Conservation (phyloP, 2,329 filamentous ascomycete species). For the Didymella pinodella region DNA sequence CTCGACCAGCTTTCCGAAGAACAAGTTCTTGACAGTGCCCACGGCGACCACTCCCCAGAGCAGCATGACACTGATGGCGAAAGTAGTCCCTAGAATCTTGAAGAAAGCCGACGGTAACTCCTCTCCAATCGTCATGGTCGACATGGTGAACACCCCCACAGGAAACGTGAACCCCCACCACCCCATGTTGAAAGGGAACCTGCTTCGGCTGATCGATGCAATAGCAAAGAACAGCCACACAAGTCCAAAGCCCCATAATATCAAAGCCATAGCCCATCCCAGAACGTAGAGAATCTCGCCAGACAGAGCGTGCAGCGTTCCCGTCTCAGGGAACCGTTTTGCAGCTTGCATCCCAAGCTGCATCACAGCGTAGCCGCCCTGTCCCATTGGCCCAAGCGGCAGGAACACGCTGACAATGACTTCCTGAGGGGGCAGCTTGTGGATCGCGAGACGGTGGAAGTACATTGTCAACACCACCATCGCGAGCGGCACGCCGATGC, state of each 20-base stretch:
- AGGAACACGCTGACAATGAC: slow-evolving; percentile 73
- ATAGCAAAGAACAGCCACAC: slow-evolving; percentile 64
- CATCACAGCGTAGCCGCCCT: slow-evolving; percentile 68
- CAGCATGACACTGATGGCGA: slow-evolving; percentile 59
- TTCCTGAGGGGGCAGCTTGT: slow-evolving; percentile 70
- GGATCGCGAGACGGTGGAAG: slow-evolving; percentile 72
- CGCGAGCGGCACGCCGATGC: slow-evolving; percentile 67
- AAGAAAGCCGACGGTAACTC: slow-evolving; percentile 66
- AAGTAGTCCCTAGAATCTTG: slow-evolving; percentile 61
- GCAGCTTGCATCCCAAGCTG: slow-evolving; percentile 57
- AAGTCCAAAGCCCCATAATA: slow-evolving; percentile 65
- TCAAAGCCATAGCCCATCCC: slow-evolving; percentile 60
- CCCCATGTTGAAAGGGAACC: slow-evolving; percentile 68
- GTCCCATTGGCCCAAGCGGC: slow-evolving; percentile 71
- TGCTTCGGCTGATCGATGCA: slow-evolving; percentile 54
- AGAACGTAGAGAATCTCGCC: slow-evolving; percentile 66
- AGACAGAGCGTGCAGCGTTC: slow-evolving; percentile 50
- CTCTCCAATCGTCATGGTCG: slow-evolving; percentile 56
- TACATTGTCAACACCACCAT: slow-evolving; percentile 70
- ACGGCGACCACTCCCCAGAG: slow-evolving; percentile 63
- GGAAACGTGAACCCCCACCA: slow-evolving; percentile 70
- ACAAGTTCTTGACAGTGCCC: slow-evolving; percentile 58
- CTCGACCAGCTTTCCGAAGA: slow-evolving; percentile 60
- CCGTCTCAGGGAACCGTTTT: slow-evolving; percentile 51
- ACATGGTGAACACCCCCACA: slow-evolving; percentile 57